phyloP scores from a whole-genome alignment of 441 rosid species.

The Hura crepitans region DNA sequence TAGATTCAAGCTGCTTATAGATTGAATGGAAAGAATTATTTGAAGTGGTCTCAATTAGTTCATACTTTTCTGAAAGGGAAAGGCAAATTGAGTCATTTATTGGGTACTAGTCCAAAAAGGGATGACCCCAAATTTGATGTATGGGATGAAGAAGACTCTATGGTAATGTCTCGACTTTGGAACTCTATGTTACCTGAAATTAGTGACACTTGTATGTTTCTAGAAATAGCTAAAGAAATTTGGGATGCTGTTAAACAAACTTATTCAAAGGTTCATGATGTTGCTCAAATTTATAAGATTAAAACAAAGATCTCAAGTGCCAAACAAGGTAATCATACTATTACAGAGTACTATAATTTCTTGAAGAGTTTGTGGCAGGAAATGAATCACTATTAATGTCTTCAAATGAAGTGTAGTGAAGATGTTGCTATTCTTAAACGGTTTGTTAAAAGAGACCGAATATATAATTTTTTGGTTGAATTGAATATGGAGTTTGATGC shows the following conservation, averaged over 20 bases:
- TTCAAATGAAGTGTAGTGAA: background rate
- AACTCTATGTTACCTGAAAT: background rate
- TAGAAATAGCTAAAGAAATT: background rate
- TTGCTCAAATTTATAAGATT: background rate
- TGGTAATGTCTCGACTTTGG: background rate
- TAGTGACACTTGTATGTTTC: background rate
- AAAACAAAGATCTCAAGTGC: background rate
- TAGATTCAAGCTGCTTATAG: no score
- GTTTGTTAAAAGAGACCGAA: no score
- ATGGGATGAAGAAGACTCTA: background rate
- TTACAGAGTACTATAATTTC: background rate
- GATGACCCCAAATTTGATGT: background rate
- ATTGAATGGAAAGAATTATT: no score
- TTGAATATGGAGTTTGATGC: conserved; percentile 1
- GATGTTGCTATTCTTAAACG: background rate
- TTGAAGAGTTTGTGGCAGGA: background rate
- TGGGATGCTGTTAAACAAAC: background rate
- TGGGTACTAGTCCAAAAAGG: background rate
- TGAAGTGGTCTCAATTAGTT: no score
- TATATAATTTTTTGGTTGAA: background rate
- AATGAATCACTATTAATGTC: background rate
- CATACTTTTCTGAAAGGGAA: no score
- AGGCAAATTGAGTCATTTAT: background rate
- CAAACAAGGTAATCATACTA: background rate
- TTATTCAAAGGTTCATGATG: background rate